Evolutionary conservation across 257 asterid genomes (phyloP), one percentile per base, ranked within the genome.

Genomic region (Gentiana straminea): DNA sequence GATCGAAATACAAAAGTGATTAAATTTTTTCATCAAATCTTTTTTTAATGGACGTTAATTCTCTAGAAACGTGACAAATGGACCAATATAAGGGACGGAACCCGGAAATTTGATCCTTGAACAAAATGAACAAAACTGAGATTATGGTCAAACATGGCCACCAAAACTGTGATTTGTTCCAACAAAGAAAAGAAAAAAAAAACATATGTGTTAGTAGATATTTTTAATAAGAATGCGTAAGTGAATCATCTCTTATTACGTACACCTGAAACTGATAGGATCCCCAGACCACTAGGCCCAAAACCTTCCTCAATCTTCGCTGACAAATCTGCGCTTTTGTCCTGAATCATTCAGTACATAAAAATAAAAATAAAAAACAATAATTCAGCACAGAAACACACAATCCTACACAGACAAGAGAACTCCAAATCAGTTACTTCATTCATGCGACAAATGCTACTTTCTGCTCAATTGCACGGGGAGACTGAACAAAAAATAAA

Each of bases 201-300:
- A 24, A 24, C 24, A 24, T 24, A 24, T 24, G 24, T 24, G 24
- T 24, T 9, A 55, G 41, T 6, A 33, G 12, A 34, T 0, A 11
- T n/a, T 60, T 60, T 8, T 51, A 50, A 2, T 4, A 45, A 51
- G 43, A 43, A 43, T 13, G 13, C 33, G 2, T 1, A 5, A 53
- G 34, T 15, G 2, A 2, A 10, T 8, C 4, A 46, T 67, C 47
- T 60, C 33, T 55, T 33, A 69, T 63, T 68, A 36, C 85, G 8
- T 84, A 89, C 97, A 61, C 76, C 80, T 10, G 96, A 73, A 57
- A 90, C 47, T 8, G 97, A 82, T 32, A 86, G 66, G 60, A 86
- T 84, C 35, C 97, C 97, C 53, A 90, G 81, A 62, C 97, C 90
- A 61, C 74, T 72, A 15, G 86, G 86, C 33, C 97, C 97, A 67